Evolutionary conservation across 2,329 filamentous ascomycete genomes (phyloP).

Genomic region (Allantophomopsis cytisporea): DNA sequence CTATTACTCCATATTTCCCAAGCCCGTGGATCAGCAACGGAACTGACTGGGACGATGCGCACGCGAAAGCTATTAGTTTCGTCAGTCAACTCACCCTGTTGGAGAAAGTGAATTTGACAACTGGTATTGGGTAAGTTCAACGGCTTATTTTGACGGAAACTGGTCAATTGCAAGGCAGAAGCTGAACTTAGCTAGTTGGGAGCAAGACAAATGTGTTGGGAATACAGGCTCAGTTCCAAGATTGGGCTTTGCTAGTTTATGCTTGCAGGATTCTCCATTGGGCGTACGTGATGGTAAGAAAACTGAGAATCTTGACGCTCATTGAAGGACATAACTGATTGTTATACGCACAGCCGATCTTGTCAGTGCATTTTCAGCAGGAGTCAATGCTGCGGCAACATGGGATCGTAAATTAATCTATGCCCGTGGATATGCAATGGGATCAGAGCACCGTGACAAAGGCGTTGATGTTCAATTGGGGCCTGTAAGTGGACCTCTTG

Average conservation of each 20-base stretch:
- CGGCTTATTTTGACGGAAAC: too few species aligned
- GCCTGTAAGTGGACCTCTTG: constrained; percentile 60
- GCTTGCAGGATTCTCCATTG: constrained; percentile 19
- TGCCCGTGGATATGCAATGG: constrained; percentile 49
- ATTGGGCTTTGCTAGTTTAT: constrained; percentile 15
- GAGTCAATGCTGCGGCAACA: constrained; percentile 62
- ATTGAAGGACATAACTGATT: too few species aligned
- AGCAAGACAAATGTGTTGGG: constrained; percentile 16
- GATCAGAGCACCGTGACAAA: constrained; percentile 59
- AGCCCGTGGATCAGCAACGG: constrained; percentile 19
- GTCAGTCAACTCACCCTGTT: constrained; percentile 66
- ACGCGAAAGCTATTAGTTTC: constrained; percentile 52
- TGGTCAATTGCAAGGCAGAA: too few species aligned
- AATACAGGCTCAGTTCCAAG: constrained; percentile 18
- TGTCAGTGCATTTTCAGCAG: constrained; percentile 63
- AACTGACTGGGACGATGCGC: constrained; percentile 50
- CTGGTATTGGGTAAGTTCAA: constrained; percentile 39
- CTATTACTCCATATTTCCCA: constrained; percentile 4
- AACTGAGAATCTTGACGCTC: not conserved
- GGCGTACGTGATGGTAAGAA: constrained; percentile 23
- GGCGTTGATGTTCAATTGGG: constrained; percentile 58
- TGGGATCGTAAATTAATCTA: constrained; percentile 60
- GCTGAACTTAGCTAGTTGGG: constrained; percentile 8
- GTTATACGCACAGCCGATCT: constrained; percentile 36
- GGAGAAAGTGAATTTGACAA: constrained; percentile 89